Evolutionary conservation across 2,329 filamentous ascomycete genomes (phyloP).

Genomic region (Xenosphaeropsis pyriputrescens): DNA sequence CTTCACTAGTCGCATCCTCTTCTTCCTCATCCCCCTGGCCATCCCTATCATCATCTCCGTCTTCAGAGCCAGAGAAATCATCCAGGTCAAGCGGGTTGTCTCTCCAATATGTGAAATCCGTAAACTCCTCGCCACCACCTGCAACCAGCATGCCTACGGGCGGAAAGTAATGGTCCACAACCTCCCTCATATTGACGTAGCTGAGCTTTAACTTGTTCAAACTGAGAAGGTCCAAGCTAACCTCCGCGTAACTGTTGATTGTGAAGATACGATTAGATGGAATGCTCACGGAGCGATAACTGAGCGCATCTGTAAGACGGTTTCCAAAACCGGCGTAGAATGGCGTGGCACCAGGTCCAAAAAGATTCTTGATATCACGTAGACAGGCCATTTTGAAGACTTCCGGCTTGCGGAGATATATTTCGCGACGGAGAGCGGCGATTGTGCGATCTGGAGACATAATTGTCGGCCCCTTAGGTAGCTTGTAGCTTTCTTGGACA

Average conservation of each 20-base stretch:
- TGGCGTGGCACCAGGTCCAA: conserved; percentile 60
- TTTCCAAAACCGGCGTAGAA: conserved; percentile 98
- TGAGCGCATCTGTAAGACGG: conserved; percentile 86
- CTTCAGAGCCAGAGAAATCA: conserved; percentile 78
- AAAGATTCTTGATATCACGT: conserved; percentile 83
- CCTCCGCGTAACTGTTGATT: conserved; percentile 95
- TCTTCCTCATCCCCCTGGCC: conserved; percentile 35
- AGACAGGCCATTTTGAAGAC: conserved; percentile 99
- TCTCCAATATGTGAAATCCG: conserved; percentile 95
- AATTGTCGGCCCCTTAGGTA: conserved; percentile 87
- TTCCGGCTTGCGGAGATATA: conserved; percentile 91
- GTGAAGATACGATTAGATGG: conserved; percentile 92
- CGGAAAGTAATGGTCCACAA: conserved; percentile 97
- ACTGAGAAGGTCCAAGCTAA: conserved; percentile 77
- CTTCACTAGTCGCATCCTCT: conserved; percentile 23
- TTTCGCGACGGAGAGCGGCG: conserved; percentile 77
- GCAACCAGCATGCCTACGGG: conserved; percentile 77
- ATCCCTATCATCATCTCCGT: conserved; percentile 35
- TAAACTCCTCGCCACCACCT: conserved; percentile 85
- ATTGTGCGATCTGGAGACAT: conserved; percentile 91
- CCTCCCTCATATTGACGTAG: conserved; percentile 92
- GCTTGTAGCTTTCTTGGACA: conserved; percentile 68
- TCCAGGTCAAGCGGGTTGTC: conserved; percentile 71
- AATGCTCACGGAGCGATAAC: conserved; percentile 91
- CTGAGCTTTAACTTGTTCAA: conserved; percentile 93